These are phyloP conservation scores for Vitis riparia DNA, from an alignment of 164 flowering plant species.

Conservation along the genomic window DNA sequence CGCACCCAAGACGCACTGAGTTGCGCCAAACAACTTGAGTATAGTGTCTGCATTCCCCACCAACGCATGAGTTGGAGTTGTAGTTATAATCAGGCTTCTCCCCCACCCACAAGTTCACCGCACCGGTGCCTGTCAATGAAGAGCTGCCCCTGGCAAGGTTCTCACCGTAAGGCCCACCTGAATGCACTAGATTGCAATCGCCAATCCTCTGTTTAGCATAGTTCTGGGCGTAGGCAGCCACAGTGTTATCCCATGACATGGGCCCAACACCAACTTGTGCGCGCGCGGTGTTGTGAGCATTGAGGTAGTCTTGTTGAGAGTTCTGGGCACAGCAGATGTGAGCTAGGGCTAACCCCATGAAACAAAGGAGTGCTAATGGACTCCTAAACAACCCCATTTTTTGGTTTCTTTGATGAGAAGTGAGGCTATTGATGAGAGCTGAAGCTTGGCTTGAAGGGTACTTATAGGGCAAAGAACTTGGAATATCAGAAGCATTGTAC, in stretches of 20 bases:
- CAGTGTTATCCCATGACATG: constrained; percentile 33
- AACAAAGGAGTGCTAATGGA: background rate
- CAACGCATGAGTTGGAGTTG: too few relatives aligned
- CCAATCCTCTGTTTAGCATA: constrained; percentile 27
- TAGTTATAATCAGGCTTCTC: too few relatives aligned
- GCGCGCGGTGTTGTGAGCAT: constrained; percentile 39
- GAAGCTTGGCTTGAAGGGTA: too few relatives aligned
- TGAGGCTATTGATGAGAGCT: too few relatives aligned
- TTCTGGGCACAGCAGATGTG: constrained; percentile 26
- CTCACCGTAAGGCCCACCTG: constrained; percentile 34
- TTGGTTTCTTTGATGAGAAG: too few relatives aligned
- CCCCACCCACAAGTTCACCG: background rate
- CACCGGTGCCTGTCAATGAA: background rate
- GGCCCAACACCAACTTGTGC: constrained; percentile 27
- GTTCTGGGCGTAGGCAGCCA: constrained; percentile 34
- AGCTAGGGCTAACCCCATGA: constrained; percentile 10
- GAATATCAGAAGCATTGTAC: too few relatives aligned
- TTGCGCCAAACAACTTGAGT: too few relatives aligned
- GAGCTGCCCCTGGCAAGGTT: constrained; percentile 5
- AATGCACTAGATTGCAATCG: constrained; percentile 35
- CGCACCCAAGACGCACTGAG: too few relatives aligned
- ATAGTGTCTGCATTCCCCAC: too few relatives aligned
- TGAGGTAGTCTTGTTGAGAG: constrained; percentile 35
- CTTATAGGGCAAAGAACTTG: too few relatives aligned
- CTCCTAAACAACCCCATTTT: too few relatives aligned